Conservation (phyloP, 331 rosid species). For the Spiraea crenata region DNA sequence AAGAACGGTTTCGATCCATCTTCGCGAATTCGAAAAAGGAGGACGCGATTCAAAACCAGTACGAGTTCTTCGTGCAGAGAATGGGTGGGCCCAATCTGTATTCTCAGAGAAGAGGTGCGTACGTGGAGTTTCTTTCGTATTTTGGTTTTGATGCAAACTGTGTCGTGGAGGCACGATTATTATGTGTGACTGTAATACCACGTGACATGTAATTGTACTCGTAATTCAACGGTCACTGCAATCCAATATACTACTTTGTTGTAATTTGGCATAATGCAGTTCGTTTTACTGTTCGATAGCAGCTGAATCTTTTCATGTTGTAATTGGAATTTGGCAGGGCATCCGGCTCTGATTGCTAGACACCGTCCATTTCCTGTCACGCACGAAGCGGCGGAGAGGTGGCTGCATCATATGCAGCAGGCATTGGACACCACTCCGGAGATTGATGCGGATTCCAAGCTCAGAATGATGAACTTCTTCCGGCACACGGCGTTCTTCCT, state of each 20-base stretch:
- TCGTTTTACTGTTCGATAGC: background rate
- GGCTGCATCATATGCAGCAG: conserved; percentile 83
- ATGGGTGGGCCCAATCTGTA: conserved; percentile 86
- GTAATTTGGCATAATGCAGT: background rate
- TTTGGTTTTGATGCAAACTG: background rate
- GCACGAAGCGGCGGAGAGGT: conserved; percentile 70
- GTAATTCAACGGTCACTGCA: too few species aligned
- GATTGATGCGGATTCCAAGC: conserved; percentile 67
- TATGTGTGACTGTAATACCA: background rate
- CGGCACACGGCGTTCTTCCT: conserved; percentile 84
- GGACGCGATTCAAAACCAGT: conserved; percentile 77
- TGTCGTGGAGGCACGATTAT: background rate
- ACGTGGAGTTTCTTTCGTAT: background rate
- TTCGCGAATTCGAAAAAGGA: conserved; percentile 66
- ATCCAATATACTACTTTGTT: background rate
- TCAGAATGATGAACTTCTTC: conserved; percentile 64
- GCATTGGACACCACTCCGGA: conserved; percentile 62
- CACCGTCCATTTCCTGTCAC: conserved; percentile 84
- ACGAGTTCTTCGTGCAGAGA: conserved; percentile 81
- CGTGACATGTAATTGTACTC: too few species aligned
- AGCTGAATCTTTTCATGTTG: background rate
- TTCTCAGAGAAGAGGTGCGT: conserved; percentile 73
- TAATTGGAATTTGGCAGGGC: conserved; percentile 49
- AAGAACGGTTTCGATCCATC: conserved; percentile 79
- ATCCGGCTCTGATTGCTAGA: conserved; percentile 85